Evolutionary conservation across 1,284 basidiomycete genomes (phyloP), one percentile per base, ranked within the genome.

Genomic region (Puccinia horiana): DNA sequence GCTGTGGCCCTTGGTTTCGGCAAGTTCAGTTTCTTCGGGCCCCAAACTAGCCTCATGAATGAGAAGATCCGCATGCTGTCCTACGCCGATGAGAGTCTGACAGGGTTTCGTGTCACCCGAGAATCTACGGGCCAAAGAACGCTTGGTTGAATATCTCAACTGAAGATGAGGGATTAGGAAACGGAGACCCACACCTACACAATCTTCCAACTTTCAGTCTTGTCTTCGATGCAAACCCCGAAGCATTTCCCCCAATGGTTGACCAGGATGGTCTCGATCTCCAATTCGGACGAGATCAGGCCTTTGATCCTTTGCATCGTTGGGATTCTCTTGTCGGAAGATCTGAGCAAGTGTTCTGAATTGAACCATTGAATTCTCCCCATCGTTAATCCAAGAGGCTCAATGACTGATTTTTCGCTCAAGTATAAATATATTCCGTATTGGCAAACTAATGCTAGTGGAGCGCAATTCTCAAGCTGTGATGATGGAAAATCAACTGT

Each of bases 41-140:
- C 91, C 92, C 89, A 98, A 92, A 2, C 95, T 95, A 0, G 96
- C 94, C 87, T 98, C 96, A 86, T 98, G 96, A 65, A 98, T 95
- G 49, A 98, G 89, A 8, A 98, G 87, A 0, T 94, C 94, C 0
- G 93, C 92, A 77, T 89, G 88, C 73, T 89, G 85, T 0, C 93
- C 95, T 0, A 91, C 92, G 56, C 89, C 86, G 35, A 92, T 90
- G 4, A 98, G 89, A 29, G 89, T 89, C 2, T 91, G 88, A 26
- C 91, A 91, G 0, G 95, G 95, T 86, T 91, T 90, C 0, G 96
- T 98, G 86, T 98, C 96, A 5, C 92, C 96, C 5, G 95, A 97
- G 84, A 90, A 90, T 54, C 89, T 88, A 18, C 26, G 26, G 26
- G 44, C 35, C 20, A 32, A 56, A 61, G 26, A 23, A 65, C 37